Evolutionary conservation across 129 eudicot genomes (phyloP), one percentile per base, ranked within the genome.

Genomic region (Logfia minima): DNA sequence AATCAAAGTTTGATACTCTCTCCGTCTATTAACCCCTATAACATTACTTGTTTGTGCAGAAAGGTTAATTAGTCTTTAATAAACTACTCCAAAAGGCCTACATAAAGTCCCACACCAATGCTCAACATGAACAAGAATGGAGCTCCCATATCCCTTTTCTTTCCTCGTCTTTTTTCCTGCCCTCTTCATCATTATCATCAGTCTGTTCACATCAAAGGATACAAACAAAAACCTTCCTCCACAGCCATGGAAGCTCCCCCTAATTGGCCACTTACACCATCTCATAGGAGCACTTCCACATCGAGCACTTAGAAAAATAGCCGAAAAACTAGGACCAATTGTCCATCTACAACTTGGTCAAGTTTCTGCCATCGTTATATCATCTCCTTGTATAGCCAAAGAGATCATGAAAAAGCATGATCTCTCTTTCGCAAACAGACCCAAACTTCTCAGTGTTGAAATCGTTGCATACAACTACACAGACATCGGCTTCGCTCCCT

Each of bases 241-340:
- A 39, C 59, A 69, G 0, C 35, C 74, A 69, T 69, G 59, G 74
- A 69, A 69, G 32, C 59, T 69, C 4, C 74, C 59, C 26, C 19
- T 69, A 37, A 2, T 69, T 4, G 74, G 74, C 16, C 74, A 69
- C 74, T 0, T 69, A 0, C 59, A 37, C 21, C 59, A 69, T 69
- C 59, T 69, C 59, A 18, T 22, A 0, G 74, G 59, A 19, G 22
- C 31, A 69, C 37, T 1, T 4, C 74, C 74, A 39, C 74, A 69
- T 17, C 19, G 21, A 41, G 59, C 73, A 22, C 73, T 68, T 5
- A 8, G n/a, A 69, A 63, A 63, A 21, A 4, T 63, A 0, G 68
- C 41, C 2, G 8, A 63, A 4, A 63, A 63, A 23, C n/a, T 24
- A 0, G 67, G 32, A 22, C 67, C 31, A 62, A 62, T 62, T 51